Conservation (phyloP, 108 stramenopile species). For the Asterionellopsis glacialis region DNA sequence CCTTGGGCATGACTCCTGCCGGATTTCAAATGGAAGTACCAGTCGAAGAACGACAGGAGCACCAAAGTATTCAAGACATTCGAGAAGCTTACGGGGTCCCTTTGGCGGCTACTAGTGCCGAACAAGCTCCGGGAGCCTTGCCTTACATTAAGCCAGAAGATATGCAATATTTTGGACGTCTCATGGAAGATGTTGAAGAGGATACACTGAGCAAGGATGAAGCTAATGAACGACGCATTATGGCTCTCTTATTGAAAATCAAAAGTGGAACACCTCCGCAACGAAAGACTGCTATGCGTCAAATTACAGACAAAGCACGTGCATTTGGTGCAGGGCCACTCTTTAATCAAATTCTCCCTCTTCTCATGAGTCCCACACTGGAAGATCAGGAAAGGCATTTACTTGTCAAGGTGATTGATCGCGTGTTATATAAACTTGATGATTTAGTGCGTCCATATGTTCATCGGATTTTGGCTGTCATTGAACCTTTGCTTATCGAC, state of each 20-base stretch:
- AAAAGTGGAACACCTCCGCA: conserved; percentile 98
- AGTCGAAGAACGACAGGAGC: conserved; percentile 77
- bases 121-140: conserved; percentile 56
- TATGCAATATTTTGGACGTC: conserved; percentile 96
- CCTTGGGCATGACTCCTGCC: conserved; percentile 62
- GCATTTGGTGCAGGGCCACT: conserved; percentile 94
- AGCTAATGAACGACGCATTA: conserved; percentile 81
- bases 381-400: conserved; percentile 99
- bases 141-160: conserved; percentile 98
- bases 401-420: conserved; percentile 99
- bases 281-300: conserved; percentile 97
- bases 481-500: conserved; percentile 97
- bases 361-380: conserved; percentile 95
- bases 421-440: conserved; percentile 95
- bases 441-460: conserved; percentile 97
- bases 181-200: conserved; percentile 89
- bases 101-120: conserved; percentile 53
- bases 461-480: conserved; percentile 95
- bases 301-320: conserved; percentile 95
- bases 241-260: conserved; percentile 93
- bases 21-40: conserved; percentile 94
- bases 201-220: conserved; percentile 77
- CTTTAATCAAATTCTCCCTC: conserved; percentile 96
- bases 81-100: conserved; percentile 93
- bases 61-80: conserved; percentile 64